Evolutionary conservation across 208 protist species (phyloP).

Genomic region (Leishmania tropica): DNA sequence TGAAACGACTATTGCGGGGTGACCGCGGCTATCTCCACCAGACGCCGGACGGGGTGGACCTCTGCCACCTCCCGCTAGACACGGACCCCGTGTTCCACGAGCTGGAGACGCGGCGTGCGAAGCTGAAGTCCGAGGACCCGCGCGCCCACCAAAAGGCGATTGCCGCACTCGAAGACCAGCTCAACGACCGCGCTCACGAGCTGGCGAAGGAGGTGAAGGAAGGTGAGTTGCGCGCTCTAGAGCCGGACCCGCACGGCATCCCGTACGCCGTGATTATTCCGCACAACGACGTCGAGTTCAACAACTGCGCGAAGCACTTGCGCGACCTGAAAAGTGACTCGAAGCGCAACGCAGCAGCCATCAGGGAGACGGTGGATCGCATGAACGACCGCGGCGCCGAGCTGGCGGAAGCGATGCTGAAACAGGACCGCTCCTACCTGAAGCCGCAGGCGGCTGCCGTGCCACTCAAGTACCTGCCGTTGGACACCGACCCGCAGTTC

Average conservation of each 20-base stretch:
- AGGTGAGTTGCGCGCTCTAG: constrained; percentile 49
- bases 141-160: constrained; percentile 51
- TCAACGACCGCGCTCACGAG: constrained; percentile 73
- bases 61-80: constrained; percentile 65
- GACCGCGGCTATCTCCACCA: constrained; percentile 79
- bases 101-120: constrained; percentile 63
- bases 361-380: constrained; percentile 37
- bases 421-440: constrained; percentile 67
- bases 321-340: constrained; percentile 65
- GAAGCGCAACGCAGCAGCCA: constrained; percentile 41
- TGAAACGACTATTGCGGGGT: constrained; percentile 45
- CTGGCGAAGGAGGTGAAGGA: constrained; percentile 73
- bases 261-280: constrained; percentile 59
- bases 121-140: constrained; percentile 67
- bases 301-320: constrained; percentile 42
- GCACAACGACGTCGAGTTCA: constrained; percentile 68
- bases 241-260: constrained; percentile 50
- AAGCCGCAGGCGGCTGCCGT: constrained; percentile 59
- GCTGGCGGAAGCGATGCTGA: constrained; percentile 48
- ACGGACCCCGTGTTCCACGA: constrained; percentile 67
- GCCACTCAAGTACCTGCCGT: constrained; percentile 50
- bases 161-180: constrained; percentile 52
- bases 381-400: constrained; percentile 66
- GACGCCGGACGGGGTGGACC: constrained; percentile 64
- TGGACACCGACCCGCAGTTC: constrained; percentile 69